Conservation (phyloP, 1,139 yeast genomes). For the Protomyces lactucae-debilis region DNA sequence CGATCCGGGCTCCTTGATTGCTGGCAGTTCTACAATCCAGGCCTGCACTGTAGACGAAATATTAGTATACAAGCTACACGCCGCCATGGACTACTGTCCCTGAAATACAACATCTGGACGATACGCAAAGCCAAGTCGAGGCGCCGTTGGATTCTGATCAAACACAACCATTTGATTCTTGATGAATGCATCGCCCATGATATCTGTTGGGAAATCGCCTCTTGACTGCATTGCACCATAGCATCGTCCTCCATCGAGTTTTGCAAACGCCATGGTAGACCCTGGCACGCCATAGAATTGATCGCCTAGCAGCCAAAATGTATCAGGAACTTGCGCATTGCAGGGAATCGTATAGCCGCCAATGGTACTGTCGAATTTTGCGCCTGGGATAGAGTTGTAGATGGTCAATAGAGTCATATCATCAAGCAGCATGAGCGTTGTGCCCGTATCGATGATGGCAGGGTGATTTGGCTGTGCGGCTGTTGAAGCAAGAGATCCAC, state of each 20-base stretch:
- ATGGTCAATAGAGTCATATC: constrained; percentile 13
- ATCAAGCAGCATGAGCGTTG: constrained; percentile 59
- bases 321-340: constrained; percentile 8
- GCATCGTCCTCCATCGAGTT: constrained; percentile 5
- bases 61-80: constrained; percentile 36
- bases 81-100: constrained; percentile 38
- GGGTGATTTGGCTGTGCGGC: constrained; percentile 53
- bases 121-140: constrained; percentile 17
- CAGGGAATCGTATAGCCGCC: constrained; percentile 19
- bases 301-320: constrained; percentile 17
- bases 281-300: constrained; percentile 22
- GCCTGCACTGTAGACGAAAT: constrained; percentile 42
- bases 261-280: constrained; percentile 11
- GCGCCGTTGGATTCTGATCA: constrained; percentile 40
- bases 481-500: not conserved
- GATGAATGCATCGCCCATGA: constrained; percentile 63
- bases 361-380: constrained; percentile 6
- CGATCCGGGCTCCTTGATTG: too few relatives aligned
- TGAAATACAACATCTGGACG: constrained; percentile 17
- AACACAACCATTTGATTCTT: constrained; percentile 63
- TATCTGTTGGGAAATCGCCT: constrained; percentile 40
- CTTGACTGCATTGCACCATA: constrained; percentile 24
- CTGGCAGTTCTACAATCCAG: not conserved
- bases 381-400: constrained; percentile 22
- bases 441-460: constrained; percentile 90